Evolutionary conservation across 2,329 filamentous ascomycete genomes (phyloP), one percentile per base, ranked within the genome.

Genomic region (Mycogone perniciosa): DNA sequence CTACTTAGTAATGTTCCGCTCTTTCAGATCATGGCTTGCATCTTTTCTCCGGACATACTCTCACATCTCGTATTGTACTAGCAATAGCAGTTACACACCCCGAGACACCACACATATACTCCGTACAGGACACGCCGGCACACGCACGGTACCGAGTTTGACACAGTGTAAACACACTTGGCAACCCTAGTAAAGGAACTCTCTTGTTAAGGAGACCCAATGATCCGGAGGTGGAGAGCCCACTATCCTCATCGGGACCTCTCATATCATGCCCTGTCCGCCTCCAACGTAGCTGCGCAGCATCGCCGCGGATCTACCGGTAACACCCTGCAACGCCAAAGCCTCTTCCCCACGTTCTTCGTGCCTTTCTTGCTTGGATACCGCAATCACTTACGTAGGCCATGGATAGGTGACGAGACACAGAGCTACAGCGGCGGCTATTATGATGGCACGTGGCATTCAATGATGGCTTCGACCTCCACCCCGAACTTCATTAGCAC

Each of bases 21-120:
- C n/a, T 38, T 38, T 38, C 35, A 38, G 35, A 38, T 38, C 35
- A 38, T 38, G 35, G 31, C 31, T 46, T 37, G 49, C 49, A 51
- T 46, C 33, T 20, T 42, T 38, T 11, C 35, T 20, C 20, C 20
- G 20, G 20, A 20, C 20, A 20, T 10, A n/a, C 35, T 5, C 10
- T 38, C 3, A 11, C 9, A 38, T 38, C 6, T 6, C 35, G n/a
- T 11, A 11, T 38, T 38, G 6, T 38, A 10, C 35, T 6, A 20
- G 10, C 35, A 20, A 20, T 20, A 20, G 20, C 20, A 20, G 20
- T 20, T 20, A 38, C 35, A 38, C 35, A n/a, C 35, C 35, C 35
- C 35, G 35, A 38, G 11, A 38, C 35, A 11, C 8, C 35, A 38
- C 35, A 38, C n/a, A n/a, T n/a, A n/a, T n/a, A n/a, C n/a, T n/a